Evolutionary conservation across 495 filamentous ascomycete genomes (phyloP), one percentile per base, ranked within the genome.

Genomic region (Cercophora samala): DNA sequence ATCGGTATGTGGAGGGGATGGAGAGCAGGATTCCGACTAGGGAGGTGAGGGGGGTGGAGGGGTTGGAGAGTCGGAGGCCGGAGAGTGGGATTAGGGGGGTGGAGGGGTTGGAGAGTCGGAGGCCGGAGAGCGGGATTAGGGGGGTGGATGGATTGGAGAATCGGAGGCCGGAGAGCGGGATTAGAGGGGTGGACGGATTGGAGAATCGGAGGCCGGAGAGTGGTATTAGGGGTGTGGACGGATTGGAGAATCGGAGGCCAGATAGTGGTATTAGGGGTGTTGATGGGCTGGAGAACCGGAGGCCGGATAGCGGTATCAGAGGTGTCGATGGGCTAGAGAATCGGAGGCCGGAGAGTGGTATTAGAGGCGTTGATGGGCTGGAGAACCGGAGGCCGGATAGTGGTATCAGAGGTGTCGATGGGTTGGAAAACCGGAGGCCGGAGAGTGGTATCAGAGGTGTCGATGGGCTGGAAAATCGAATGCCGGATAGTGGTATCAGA

Each of bases 1-100:
- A 76, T 66, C 77, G 82, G 11, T 83, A 84, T 71, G 76, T 84
- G 56, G 80, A 83, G 64, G 81, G 77, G 0, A 1, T 66, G 54
- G 77, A 77, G n/a, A 62, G 75, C 56, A 69, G 68, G 15, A 71
- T 70, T 53, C 75, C 75, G 29, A 64, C 8, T 37, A 65, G 55
- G 56, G 63, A 61, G 55, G 53, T 21, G 58, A 70, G 65, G 22
- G 65, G 62, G 63, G 65, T 62, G 54, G 32, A 15, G 24, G 62
- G 26, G 42, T 54, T 11, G 17, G 61, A 54, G 42, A 65, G 58
- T 55, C 62, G 60, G 32, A 15, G 51, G 51, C 25, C n/a, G 22
- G 8, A 2, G 61, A 54, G 61, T 11, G 37, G 15, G 37, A 17
- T 46, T 46, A 46, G 37, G 59, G 60, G 59, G 24, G 21, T 21